Evolutionary conservation across 345 rosid species (phyloP).

Genomic region (Pistacia vera): DNA sequence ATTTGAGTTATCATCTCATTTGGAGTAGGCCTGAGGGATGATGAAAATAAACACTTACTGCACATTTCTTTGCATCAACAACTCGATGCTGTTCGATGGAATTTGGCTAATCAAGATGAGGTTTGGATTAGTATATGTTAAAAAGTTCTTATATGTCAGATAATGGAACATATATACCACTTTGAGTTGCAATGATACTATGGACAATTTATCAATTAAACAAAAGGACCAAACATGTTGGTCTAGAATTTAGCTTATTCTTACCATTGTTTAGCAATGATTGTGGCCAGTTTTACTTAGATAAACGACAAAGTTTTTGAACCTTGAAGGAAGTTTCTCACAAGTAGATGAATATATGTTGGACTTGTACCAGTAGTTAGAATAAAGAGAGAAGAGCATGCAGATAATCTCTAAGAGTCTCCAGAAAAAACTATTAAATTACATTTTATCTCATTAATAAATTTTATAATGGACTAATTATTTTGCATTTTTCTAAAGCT

Average conservation of each 20-base stretch:
- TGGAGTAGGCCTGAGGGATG: constrained; percentile 47
- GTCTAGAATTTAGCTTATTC: neutral
- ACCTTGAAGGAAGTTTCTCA: neutral
- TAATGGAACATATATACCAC: neutral
- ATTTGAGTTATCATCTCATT: constrained; percentile 5
- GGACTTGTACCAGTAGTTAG: neutral
- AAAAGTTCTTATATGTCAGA: constrained; percentile 12
- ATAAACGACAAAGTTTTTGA: neutral
- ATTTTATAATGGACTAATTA: neutral
- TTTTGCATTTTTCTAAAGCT: neutral
- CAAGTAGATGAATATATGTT: neutral
- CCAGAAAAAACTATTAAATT: neutral
- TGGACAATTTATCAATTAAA: neutral
- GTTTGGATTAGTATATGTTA: constrained; percentile 34
- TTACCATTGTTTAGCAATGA: neutral
- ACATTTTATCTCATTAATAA: neutral
- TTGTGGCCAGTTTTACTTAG: neutral
- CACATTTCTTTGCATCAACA: constrained; percentile 53
- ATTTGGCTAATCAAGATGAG: constrained; percentile 85
- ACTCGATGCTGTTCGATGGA: constrained; percentile 83
- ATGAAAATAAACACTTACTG: constrained; percentile 70
- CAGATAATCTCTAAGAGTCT: neutral
- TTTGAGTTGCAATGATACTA: neutral
- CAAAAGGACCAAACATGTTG: neutral
- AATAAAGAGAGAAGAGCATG: neutral